Percentiles rank a stretch among this genome's conserved stretches.
phyloP scores from a whole-genome alignment of 768 basidiomycete genomes.

The Boletus reticuloceps region DNA sequence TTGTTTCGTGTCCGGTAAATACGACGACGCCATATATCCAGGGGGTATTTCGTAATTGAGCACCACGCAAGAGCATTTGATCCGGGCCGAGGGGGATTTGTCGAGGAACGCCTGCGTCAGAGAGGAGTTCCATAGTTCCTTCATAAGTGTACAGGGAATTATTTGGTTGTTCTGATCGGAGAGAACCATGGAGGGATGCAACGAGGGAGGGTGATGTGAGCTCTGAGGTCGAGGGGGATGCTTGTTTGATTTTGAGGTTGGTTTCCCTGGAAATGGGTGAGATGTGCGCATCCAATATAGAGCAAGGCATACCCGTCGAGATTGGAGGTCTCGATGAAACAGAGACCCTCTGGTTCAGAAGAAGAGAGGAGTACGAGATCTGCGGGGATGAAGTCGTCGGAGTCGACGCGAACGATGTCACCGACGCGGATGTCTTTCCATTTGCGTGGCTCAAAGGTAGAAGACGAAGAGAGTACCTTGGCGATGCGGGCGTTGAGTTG shows the following conservation, averaged over 20 bases:
- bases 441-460: slow-evolving; percentile 67
- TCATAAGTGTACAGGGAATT: slow-evolving; percentile 97
- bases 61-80: slow-evolving; percentile 90
- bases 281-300: neutral
- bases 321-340: slow-evolving; percentile 97
- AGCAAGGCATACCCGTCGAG: slow-evolving; percentile 77
- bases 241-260: slow-evolving; percentile 98
- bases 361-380: slow-evolving; percentile 86
- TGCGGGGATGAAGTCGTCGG: slow-evolving; percentile 93
- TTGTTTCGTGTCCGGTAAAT: slow-evolving; percentile 97
- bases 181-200: slow-evolving; percentile 68
- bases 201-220: slow-evolving; percentile 80
- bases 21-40: slow-evolving; percentile 96
- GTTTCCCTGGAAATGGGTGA: slow-evolving; percentile 65
- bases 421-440: slow-evolving; percentile 93
- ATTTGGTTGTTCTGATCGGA: slow-evolving; percentile 96
- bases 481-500: slow-evolving; percentile 84
- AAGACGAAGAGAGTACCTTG: slow-evolving; percentile 66
- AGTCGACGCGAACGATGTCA: slow-evolving; percentile 88
- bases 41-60: slow-evolving; percentile 92
- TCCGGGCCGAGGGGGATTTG: slow-evolving; percentile 93
- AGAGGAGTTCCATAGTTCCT: slow-evolving; percentile 67
- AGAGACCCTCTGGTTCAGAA: slow-evolving; percentile 95
- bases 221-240: slow-evolving; percentile 72
- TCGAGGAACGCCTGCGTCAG: slow-evolving; percentile 55